phyloP scores from a whole-genome alignment of 2,329 filamentous ascomycete species.

The Harringtonia lauricola region DNA sequence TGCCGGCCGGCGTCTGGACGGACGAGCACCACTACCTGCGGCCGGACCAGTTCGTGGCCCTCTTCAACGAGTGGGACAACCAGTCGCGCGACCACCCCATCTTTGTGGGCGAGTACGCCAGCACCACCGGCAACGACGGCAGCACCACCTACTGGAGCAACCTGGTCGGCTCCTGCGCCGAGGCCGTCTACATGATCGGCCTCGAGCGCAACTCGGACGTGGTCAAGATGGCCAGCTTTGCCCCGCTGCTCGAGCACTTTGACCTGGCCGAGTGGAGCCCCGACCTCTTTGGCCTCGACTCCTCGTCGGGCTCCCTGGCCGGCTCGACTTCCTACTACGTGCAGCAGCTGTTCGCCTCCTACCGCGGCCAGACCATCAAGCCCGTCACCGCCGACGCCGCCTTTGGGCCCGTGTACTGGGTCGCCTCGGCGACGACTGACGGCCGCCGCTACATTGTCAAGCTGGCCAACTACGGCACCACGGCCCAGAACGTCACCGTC shows the following conservation, averaged over 20 bases:
- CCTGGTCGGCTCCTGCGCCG: conserved; percentile 1
- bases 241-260: conserved; percentile 3
- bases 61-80: conserved; percentile 40
- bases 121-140: conserved; percentile 37
- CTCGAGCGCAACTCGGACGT: conserved; percentile 8
- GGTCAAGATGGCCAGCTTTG: conserved; percentile 3
- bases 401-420: conserved; percentile 4
- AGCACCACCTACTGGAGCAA: conserved; percentile 32
- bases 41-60: conserved; percentile 36
- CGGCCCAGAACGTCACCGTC: background rate
- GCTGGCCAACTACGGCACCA: conserved; percentile 1
- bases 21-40: conserved; percentile 28
- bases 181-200: conserved; percentile 8
- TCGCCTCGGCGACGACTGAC: background rate
- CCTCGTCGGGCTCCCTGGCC: background rate
- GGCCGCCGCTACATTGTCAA: conserved; percentile 1
- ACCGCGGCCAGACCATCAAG: background rate
- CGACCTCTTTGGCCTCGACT: conserved; percentile 2
- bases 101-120: conserved; percentile 1
- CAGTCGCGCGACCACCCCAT: conserved; percentile 10
- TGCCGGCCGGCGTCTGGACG: conserved; percentile 12
- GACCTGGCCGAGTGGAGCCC: conserved; percentile 4
- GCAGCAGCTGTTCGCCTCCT: conserved; percentile 3
- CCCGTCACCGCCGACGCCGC: conserved; percentile 1
- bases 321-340: conserved; percentile 4